Conservation (phyloP, 2,329 filamentous ascomycete genomes). For the Colletotrichum orchidophilum region DNA sequence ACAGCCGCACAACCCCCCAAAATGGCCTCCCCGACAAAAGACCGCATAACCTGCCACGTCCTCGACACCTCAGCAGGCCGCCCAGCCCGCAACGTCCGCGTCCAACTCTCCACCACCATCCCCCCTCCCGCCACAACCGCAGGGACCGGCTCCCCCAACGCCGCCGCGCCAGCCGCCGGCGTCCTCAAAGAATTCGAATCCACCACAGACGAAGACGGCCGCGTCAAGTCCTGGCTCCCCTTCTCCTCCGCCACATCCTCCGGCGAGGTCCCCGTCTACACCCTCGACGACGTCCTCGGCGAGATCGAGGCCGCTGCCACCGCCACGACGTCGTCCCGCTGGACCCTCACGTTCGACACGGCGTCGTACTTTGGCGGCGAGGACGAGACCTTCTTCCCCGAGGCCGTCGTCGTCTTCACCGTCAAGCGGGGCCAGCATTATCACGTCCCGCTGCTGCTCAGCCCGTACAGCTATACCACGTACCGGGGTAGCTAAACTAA, state of each 20-base stretch:
- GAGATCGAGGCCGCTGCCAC: conserved; percentile 45
- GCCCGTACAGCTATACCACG: conserved; percentile 83
- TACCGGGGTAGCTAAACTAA: conserved; percentile 74
- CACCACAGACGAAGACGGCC: conserved; percentile 80
- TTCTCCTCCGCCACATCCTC: conserved; percentile 60
- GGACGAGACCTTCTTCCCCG: conserved; percentile 69
- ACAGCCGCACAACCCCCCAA: background rate
- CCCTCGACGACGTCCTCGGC: conserved; percentile 64
- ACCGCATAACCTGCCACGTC: conserved; percentile 86
- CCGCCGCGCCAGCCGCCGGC: conserved; percentile 44
- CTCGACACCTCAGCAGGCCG: conserved; percentile 82
- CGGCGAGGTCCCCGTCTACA: conserved; percentile 67
- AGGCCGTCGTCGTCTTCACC: conserved; percentile 64
- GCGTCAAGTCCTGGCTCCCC: conserved; percentile 75
- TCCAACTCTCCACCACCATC: conserved; percentile 66
- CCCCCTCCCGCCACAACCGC: background rate
- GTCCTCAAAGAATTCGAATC: conserved; percentile 66
- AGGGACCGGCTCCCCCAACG: conserved; percentile 39
- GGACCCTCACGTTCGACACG: conserved; percentile 78
- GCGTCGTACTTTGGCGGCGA: conserved; percentile 75
- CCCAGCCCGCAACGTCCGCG: conserved; percentile 72
- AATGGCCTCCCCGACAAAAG: conserved; percentile 48
- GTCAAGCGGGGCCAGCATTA: conserved; percentile 72
- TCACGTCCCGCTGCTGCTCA: conserved; percentile 81
- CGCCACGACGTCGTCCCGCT: conserved; percentile 56